These are phyloP conservation scores for Beauveria rudraprayagi DNA, from an alignment of 2,329 filamentous ascomycete species.

Conservation along the genomic window DNA sequence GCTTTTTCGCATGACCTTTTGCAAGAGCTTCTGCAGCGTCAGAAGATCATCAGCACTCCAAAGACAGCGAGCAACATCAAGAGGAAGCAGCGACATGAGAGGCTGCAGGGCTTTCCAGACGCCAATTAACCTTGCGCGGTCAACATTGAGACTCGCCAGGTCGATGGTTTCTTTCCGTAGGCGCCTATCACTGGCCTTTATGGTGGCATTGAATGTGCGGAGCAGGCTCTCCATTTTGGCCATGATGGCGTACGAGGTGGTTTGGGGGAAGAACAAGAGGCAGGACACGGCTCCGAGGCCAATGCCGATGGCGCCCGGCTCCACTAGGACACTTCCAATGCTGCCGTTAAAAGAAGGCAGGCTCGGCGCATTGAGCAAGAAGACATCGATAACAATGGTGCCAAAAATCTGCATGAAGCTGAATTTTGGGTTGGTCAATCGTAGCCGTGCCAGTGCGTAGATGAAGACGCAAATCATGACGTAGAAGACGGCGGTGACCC, in stretches of 20 bases:
- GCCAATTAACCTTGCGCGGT: conserved; percentile 22
- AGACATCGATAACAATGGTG: conserved; percentile 38
- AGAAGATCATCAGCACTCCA: conserved; percentile 39
- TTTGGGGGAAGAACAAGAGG: conserved; percentile 40
- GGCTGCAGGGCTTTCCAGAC: conserved; percentile 31
- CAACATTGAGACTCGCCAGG: conserved; percentile 23
- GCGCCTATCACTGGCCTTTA: conserved; percentile 22
- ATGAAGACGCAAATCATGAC: conserved; percentile 34
- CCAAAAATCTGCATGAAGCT: conserved; percentile 36
- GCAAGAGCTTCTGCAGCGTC: conserved; percentile 26
- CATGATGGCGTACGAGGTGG: conserved; percentile 37
- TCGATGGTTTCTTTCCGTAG: conserved; percentile 16
- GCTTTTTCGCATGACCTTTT: conserved; percentile 26
- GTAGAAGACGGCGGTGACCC: conserved; percentile 31
- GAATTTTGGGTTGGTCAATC: conserved; percentile 38
- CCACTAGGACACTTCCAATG: conserved; percentile 30
- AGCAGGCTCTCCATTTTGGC: conserved; percentile 23
- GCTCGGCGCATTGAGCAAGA: conserved; percentile 33
- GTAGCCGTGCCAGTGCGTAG: conserved; percentile 34
- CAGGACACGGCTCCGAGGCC: conserved; percentile 36
- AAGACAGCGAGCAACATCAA: conserved; percentile 37
- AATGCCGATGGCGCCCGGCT: conserved; percentile 37
- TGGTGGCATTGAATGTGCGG: conserved; percentile 21
- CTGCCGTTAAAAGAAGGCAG: conserved; percentile 32
- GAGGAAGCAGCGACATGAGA: conserved; percentile 32